phyloP scores from a whole-genome alignment of 164 flowering plant species.

The Kingdonia uniflora region DNA sequence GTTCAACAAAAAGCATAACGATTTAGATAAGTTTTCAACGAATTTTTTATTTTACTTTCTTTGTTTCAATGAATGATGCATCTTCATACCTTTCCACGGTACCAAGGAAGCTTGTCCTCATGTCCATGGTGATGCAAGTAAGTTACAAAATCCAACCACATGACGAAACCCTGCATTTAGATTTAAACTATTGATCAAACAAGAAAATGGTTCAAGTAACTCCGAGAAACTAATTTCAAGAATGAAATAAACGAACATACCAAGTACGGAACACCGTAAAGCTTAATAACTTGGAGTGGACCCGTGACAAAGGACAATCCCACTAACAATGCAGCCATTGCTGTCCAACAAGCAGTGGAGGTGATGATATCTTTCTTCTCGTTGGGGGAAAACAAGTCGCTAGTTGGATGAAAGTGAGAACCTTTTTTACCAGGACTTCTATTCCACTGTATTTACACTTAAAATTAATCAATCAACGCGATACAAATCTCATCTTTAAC shows the following conservation, averaged over 20 bases:
- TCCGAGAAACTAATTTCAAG: not conserved
- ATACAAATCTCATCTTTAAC: too few species aligned
- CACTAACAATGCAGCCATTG: conserved; percentile 44
- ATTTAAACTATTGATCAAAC: not conserved
- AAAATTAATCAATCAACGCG: too few species aligned
- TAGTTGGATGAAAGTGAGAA: conserved; percentile 50
- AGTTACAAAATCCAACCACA: conserved; percentile 67
- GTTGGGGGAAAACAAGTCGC: conserved; percentile 44
- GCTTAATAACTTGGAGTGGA: conserved; percentile 46
- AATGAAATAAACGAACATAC: conserved; percentile 15
- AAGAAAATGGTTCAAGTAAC: too few species aligned
- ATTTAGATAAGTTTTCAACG: not conserved
- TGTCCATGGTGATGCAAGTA: conserved; percentile 80
- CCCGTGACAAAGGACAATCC: conserved; percentile 37
- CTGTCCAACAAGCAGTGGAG: conserved; percentile 48
- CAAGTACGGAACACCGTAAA: conserved; percentile 56
- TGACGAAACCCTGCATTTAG: conserved; percentile 35
- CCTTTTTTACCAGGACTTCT: conserved; percentile 69
- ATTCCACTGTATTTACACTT: conserved; percentile 27
- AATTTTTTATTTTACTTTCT: too few species aligned
- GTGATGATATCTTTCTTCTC: conserved; percentile 53
- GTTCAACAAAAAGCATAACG: not conserved
- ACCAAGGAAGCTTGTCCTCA: conserved; percentile 67
- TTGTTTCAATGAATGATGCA: too few species aligned
- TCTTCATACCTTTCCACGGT: conserved; percentile 51